Evolutionary conservation across 1,139 yeast genomes (phyloP).

Genomic region (Candida sp.): DNA sequence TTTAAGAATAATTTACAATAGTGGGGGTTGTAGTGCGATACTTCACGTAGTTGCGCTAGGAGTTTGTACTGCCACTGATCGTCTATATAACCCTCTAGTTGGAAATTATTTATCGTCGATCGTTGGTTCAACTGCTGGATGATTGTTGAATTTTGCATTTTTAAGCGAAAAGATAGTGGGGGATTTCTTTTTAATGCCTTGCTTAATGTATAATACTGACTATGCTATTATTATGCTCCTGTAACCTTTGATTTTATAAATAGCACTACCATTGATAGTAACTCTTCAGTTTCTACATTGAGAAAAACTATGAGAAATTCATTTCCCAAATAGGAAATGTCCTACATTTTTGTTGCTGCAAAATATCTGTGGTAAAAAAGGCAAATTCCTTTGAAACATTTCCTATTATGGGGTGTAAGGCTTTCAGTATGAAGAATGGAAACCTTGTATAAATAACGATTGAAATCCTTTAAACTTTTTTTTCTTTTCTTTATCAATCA

Average conservation of each 20-base stretch:
- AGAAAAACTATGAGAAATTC: background rate
- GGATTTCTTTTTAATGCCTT: background rate
- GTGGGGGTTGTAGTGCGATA: conserved; percentile 34
- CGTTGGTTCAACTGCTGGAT: conserved; percentile 1
- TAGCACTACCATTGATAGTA: background rate
- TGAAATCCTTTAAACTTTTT: background rate
- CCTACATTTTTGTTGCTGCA: background rate
- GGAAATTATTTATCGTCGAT: background rate
- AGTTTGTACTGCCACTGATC: background rate
- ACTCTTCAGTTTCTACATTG: background rate
- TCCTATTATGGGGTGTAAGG: background rate
- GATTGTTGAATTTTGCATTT: background rate
- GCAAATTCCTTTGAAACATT: background rate
- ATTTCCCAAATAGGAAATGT: background rate
- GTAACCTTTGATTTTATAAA: background rate
- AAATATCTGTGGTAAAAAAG: background rate
- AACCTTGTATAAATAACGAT: background rate
- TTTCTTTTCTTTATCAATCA: background rate
- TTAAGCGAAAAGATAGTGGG: background rate
- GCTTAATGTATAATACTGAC: background rate
- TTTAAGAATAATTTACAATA: conserved; percentile 48
- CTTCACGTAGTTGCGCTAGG: background rate
- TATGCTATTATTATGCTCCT: background rate
- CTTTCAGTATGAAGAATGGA: background rate
- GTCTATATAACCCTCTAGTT: background rate